Conservation (phyloP, 352 stramenopile genomes). For the Globisporangium nagaii region DNA sequence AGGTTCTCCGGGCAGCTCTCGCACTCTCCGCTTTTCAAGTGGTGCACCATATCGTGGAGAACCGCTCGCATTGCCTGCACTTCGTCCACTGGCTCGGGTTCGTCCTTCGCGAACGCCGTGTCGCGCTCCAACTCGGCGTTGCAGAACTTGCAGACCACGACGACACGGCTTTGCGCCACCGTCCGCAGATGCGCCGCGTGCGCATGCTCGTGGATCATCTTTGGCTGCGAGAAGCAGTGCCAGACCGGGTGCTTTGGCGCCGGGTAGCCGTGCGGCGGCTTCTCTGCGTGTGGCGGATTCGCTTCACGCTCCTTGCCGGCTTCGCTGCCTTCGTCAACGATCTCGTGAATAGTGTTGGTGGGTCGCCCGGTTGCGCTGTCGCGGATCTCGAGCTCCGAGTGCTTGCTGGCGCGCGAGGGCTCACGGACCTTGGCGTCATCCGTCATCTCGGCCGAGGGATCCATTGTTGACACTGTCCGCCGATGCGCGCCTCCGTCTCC, state of each 20-base stretch:
- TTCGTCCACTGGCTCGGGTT: not conserved
- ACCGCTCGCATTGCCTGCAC: not conserved
- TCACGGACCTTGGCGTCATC: not conserved
- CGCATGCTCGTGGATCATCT: not conserved
- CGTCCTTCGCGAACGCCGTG: not conserved
- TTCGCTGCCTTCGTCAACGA: not conserved
- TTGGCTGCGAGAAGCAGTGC: not conserved
- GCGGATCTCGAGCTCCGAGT: not conserved
- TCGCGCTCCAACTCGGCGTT: not conserved
- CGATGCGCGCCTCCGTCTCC: too few relatives aligned
- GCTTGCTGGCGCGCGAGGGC: not conserved
- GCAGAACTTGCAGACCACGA: conserved; percentile 1
- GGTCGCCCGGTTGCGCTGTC: not conserved
- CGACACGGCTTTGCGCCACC: not conserved
- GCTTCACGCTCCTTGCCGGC: not conserved
- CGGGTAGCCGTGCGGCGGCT: not conserved
- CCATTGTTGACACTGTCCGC: too few relatives aligned
- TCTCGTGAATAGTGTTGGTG: not conserved
- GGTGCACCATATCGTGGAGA: not conserved
- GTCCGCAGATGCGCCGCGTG: not conserved
- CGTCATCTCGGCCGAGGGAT: not conserved
- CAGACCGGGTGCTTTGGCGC: conserved; percentile 3
- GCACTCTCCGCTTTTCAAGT: not conserved
- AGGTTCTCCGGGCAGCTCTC: not conserved
- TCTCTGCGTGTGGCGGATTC: not conserved